Percentiles rank a stretch among this genome's conserved stretches.
Evolutionary conservation across 371 early-diverging fungal species (phyloP).

Genomic region (Nematocida sp.): DNA sequence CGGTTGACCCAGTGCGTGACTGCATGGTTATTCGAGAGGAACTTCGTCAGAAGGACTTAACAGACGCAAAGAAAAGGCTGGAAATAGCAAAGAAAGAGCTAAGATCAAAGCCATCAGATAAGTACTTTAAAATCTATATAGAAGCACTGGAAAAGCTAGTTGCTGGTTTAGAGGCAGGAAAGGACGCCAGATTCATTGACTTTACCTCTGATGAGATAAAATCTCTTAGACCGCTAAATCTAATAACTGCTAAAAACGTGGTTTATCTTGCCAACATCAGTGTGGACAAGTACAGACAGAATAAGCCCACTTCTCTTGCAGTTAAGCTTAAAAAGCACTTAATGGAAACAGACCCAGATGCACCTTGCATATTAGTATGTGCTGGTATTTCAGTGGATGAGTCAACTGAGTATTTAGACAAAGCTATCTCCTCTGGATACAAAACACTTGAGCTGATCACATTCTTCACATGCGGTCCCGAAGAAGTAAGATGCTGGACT

Average conservation of each 20-base stretch:
- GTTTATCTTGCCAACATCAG: conserved; percentile 89
- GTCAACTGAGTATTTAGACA: conserved; percentile 73
- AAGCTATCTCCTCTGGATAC: conserved; percentile 86
- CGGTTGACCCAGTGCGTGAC: conserved; percentile 86
- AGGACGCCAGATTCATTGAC: conserved; percentile 80
- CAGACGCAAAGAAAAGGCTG: conserved; percentile 74
- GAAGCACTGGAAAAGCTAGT: conserved; percentile 74
- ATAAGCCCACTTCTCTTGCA: conserved; percentile 74
- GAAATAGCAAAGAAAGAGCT: conserved; percentile 62
- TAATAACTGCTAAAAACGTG: conserved; percentile 93
- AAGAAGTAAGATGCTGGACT: conserved; percentile 73
- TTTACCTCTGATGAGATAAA: conserved; percentile 76
- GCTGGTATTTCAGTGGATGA: conserved; percentile 70
- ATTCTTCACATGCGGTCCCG: conserved; percentile 90
- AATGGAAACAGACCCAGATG: conserved; percentile 58
- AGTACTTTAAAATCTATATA: conserved; percentile 63
- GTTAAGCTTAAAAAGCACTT: conserved; percentile 71
- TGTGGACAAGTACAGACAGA: conserved; percentile 79
- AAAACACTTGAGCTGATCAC: conserved; percentile 81
- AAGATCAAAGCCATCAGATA: conserved; percentile 59
- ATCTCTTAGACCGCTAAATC: conserved; percentile 80
- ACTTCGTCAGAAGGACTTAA: conserved; percentile 86
- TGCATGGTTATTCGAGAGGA: conserved; percentile 90
- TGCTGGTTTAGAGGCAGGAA: conserved; percentile 76
- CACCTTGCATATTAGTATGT: conserved; percentile 58